Evolutionary conservation across 208 protist genomes (phyloP).

Genomic region (Entamoeba dispar): DNA sequence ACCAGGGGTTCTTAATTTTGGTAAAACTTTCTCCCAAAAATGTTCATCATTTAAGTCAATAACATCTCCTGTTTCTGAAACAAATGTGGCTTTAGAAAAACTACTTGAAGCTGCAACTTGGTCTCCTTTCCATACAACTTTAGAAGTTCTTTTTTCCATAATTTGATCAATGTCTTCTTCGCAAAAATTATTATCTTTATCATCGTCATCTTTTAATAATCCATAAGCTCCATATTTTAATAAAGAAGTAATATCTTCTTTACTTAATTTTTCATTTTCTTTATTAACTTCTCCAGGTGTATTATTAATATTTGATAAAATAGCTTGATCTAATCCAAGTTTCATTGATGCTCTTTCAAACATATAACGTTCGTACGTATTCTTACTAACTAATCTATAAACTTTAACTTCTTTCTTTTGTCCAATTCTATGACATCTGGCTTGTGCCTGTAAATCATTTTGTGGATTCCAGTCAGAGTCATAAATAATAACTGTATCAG

Average conservation of each 20-base stretch:
- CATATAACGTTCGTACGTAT: slow-evolving; percentile 58
- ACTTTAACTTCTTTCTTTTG: slow-evolving; percentile 45
- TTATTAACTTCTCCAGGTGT: not conserved
- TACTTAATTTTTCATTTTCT: not conserved
- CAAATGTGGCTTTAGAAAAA: not conserved
- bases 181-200: not conserved
- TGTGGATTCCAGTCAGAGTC: slow-evolving; percentile 89
- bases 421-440: slow-evolving; percentile 40
- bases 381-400: slow-evolving; percentile 52
- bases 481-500: slow-evolving; percentile 66
- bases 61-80: not conserved
- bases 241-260: not conserved
- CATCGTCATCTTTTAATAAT: not conserved
- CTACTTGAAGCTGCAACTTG: not conserved
- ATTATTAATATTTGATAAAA: not conserved
- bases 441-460: slow-evolving; percentile 83
- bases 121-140: not conserved
- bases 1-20: not conserved
- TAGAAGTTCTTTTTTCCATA: not conserved
- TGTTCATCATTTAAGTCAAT: not conserved
- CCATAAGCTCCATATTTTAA: not conserved
- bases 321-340: not conserved
- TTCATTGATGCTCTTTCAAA: slow-evolving; percentile 45
- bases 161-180: slow-evolving; percentile 3
- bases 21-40: slow-evolving; percentile 1